These are phyloP conservation scores for Hypoxylon sp. DNA, from an alignment of 2,329 filamentous ascomycete species.

Conservation along the genomic window DNA sequence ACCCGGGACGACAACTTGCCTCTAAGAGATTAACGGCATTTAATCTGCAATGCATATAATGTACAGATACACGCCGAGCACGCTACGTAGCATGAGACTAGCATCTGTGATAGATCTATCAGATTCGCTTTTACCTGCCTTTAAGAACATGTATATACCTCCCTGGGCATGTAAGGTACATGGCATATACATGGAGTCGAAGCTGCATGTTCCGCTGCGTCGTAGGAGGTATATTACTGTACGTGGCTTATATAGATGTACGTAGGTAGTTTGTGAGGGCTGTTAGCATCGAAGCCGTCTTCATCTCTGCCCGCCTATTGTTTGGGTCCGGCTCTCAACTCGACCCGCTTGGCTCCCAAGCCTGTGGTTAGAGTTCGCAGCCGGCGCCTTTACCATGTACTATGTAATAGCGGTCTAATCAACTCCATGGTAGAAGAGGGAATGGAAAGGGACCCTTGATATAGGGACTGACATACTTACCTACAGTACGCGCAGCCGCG, in stretches of 20 bases:
- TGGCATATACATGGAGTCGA: neutral
- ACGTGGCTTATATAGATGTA: no score
- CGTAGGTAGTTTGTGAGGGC: neutral
- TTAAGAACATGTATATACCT: neutral
- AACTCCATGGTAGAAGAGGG: constrained; percentile 2
- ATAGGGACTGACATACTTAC: no score
- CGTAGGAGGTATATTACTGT: no score
- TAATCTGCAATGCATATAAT: neutral
- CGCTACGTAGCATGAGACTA: neutral
- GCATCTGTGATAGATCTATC: neutral
- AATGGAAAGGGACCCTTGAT: constrained; percentile 2
- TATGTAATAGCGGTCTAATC: no score
- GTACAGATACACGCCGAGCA: neutral
- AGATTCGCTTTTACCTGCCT: neutral
- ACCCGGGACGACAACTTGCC: constrained; percentile 15
- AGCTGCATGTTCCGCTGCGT: no score
- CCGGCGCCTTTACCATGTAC: constrained; percentile 17
- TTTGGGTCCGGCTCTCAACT: constrained; percentile 7
- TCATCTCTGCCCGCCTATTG: neutral
- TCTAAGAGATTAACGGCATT: constrained; percentile 17
- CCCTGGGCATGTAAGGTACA: no score
- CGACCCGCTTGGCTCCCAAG: constrained; percentile 25
- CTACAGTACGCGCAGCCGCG: no score
- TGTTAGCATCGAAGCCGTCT: constrained; percentile 10
- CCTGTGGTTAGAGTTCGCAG: constrained; percentile 30